Base-by-base conservation (phyloP, 192 early-diverging fungal genomes). In the Podila minutissima region DNA sequence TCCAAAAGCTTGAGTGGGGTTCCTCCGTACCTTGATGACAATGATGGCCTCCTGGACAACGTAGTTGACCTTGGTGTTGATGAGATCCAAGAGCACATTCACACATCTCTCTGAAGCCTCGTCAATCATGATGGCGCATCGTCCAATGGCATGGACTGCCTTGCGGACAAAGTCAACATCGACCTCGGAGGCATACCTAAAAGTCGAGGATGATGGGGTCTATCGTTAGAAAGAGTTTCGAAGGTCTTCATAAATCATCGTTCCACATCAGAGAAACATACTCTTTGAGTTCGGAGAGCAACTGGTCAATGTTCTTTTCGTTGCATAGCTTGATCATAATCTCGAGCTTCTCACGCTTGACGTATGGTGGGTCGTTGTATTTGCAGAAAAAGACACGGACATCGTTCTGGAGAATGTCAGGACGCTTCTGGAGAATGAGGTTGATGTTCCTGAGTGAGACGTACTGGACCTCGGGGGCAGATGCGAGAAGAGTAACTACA, bases 311-410 rank as follows among this genome's bases (percentile, higher is more conserved):
- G 72, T 97, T 98, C 67, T 89, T 86, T 64, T 94, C 94, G 26
- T 91, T 92, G 71, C 92, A 93, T 26, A 99, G 89, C 57, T 91
- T 93, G 73, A 98, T 93, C 82, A 99, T 93, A 50, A 99, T 93
- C 62, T 96, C 95, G 37, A 99, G 87, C 72, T 99, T 99, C 66
- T 98, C 97, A 41, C 93, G 86, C 83, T 99, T 99, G 72, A 99
- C 96, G 69, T 98, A 99, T 26, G 94, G 94, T 31, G 97, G 96
- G 85, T 99, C 97, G 83, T 99, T 98, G 88, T 97, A 99, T 82
- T 97, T 97, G 85, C 95, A 97, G 81, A 97, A 99, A 83, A 99
- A 99, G 24, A 98, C 97, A 33, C 96, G 89, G 59, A 97, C 96
- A 70, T 99, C 97, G 72, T 97, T 94, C 64, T 83, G 90, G 53